Evolutionary conservation across 139 green algal species (phyloP), one percentile per base, ranked within the genome.

Genomic region (Coelastrella sp.): DNA sequence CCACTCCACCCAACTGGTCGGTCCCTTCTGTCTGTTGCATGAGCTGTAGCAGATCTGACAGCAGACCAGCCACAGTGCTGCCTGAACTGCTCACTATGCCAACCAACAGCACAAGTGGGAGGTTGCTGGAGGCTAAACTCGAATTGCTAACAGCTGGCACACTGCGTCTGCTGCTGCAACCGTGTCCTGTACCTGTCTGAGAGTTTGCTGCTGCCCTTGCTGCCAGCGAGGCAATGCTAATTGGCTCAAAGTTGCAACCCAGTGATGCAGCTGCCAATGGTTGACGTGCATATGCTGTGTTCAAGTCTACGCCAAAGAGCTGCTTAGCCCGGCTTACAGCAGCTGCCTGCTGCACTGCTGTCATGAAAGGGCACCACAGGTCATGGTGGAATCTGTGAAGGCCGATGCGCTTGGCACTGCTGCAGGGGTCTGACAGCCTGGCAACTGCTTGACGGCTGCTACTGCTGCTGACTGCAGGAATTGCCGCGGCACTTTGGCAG

Each of bases 1-100:
- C 85, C n/a, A 90, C 60, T 5, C 74, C 85, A 20, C 74, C 85
- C 60, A 90, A 32, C 74, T 78, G 59, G 5, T 5, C 32, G 10
- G 2, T 65, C 7, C 10, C 22, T 32, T 47, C 83, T 60, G 60
- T 71, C 66, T 88, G 83, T 3, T 84, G 74, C 74, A 85, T 19
- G 20, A 90, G 85, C 85, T 82, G 58, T 23, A 90, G 59, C 58
- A 90, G 74, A n/a, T 90, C 85, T 61, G 22, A n/a, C 85, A 90
- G 61, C 11, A 90, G 74, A 5, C 74, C 58, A 3, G 3, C 7
- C 58, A 90, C 73, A 13, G 20, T 68, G 47, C 16, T 32, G 10
- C 58, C 7, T 23, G n/a, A 54, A 78, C 74, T 82, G 74, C 71
- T 85, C 4, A 90, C 85, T 6, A 90, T 19, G 23, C 85, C 85